phyloP scores from a whole-genome alignment of 108 stramenopile genomes.

The Parmales sp. region DNA sequence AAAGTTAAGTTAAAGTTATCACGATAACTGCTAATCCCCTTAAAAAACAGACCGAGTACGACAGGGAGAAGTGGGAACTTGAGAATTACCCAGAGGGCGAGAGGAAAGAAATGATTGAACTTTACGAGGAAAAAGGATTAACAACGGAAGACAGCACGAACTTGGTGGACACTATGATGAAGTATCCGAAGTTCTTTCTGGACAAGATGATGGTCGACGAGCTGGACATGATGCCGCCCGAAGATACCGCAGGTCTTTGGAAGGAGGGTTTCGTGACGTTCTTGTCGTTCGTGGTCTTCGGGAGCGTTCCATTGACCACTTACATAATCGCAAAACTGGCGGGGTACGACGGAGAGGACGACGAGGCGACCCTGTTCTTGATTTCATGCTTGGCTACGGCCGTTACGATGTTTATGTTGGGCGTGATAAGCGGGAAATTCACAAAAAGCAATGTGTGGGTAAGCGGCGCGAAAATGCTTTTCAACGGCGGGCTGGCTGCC shows the following conservation, averaged over 20 bases:
- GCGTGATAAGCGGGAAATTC: conserved; percentile 12
- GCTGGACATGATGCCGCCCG: conserved; percentile 17
- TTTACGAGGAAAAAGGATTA: conserved; percentile 19
- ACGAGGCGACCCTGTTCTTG: background rate
- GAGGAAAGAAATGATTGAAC: conserved; percentile 21
- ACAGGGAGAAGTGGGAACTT: conserved; percentile 32
- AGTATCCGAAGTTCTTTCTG: conserved; percentile 19
- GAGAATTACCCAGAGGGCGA: conserved; percentile 25
- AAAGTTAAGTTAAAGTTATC: too few species aligned
- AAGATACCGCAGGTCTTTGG: conserved; percentile 7
- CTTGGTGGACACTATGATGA: conserved; percentile 16
- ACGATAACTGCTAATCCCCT: too few species aligned
- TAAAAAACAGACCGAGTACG: too few species aligned
- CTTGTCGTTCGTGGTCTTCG: conserved; percentile 20
- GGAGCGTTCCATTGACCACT: conserved; percentile 13
- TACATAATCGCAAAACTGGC: conserved; percentile 11
- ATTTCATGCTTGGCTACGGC: conserved; percentile 10
- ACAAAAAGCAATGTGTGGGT: background rate
- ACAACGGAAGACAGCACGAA: background rate
- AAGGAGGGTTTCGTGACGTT: conserved; percentile 24
- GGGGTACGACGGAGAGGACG: background rate
- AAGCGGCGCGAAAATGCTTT: conserved; percentile 12
- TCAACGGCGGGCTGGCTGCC: conserved; percentile 18
- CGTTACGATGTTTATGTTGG: conserved; percentile 18
- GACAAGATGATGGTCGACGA: conserved; percentile 22